Percentiles rank a stretch among this genome's conserved stretches.
These are phyloP conservation scores for Aureobasidium vineae DNA, from an alignment of 2,329 filamentous ascomycete species.

Conservation along the genomic window DNA sequence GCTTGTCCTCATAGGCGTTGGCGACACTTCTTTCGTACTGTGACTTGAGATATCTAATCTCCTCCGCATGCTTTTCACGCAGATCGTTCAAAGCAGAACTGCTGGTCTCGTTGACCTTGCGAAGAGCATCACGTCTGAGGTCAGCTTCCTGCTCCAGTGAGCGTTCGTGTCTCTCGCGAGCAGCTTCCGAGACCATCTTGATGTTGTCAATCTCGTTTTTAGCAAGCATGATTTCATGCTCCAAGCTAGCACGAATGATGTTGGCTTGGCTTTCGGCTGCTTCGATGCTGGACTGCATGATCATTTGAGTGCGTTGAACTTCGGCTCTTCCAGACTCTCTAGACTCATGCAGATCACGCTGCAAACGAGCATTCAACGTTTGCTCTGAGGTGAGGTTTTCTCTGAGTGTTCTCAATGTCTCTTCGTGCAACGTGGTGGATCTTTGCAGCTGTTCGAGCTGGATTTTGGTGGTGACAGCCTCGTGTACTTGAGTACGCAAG, in stretches of 20 bases:
- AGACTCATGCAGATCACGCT: constrained; percentile 81
- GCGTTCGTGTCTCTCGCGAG: constrained; percentile 78
- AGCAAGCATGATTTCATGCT: constrained; percentile 71
- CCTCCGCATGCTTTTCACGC: constrained; percentile 62
- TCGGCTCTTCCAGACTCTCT: constrained; percentile 76
- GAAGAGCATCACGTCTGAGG: constrained; percentile 61
- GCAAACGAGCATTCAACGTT: constrained; percentile 64
- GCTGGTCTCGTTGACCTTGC: constrained; percentile 55
- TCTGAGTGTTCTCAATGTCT: constrained; percentile 53
- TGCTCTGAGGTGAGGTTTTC: constrained; percentile 71
- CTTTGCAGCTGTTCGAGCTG: constrained; percentile 56
- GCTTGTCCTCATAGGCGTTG: constrained; percentile 70
- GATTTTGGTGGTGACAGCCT: constrained; percentile 29
- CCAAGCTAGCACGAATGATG: constrained; percentile 74
- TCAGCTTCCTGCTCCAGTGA: constrained; percentile 77
- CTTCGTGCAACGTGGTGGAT: constrained; percentile 64
- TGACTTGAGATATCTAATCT: constrained; percentile 51
- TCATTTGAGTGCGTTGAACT: constrained; percentile 73
- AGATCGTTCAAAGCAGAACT: constrained; percentile 55
- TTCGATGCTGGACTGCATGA: constrained; percentile 79
- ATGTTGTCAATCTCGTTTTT: constrained; percentile 74
- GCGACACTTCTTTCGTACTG: constrained; percentile 54
- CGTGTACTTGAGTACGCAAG: constrained; percentile 31
- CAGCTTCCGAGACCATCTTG: constrained; percentile 75
- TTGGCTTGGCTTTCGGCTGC: constrained; percentile 83